Evolutionary conservation across 1,284 basidiomycete genomes (phyloP).

Genomic region (Leucoagaricus sp.): DNA sequence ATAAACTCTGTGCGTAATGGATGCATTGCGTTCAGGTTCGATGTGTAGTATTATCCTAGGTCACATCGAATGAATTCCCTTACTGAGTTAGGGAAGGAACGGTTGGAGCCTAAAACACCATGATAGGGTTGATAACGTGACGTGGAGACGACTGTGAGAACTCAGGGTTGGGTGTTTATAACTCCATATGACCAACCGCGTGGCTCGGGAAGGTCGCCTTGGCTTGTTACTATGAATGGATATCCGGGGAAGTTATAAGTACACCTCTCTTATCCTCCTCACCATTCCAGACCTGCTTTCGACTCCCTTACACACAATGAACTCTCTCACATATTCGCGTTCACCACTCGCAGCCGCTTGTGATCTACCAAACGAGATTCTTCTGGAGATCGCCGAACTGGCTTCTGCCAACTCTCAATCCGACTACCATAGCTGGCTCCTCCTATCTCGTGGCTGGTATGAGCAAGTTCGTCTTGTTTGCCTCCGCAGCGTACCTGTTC

Average conservation of each 20-base stretch:
- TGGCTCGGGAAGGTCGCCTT: background rate
- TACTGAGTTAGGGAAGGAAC: conserved; percentile 1
- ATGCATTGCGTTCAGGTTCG: background rate
- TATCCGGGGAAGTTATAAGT: conserved; percentile 10
- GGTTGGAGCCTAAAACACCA: background rate
- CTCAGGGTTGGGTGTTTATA: conserved; percentile 2
- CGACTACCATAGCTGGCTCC: conserved; percentile 19
- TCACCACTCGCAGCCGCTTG: conserved; percentile 5
- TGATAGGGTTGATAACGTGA: conserved; percentile 5
- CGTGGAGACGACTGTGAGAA: background rate
- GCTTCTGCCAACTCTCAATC: conserved; percentile 19
- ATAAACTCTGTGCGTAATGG: conserved; percentile 35
- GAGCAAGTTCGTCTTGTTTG: conserved; percentile 16
- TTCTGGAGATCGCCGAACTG: conserved; percentile 18
- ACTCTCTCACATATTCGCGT: background rate
- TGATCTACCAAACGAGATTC: conserved; percentile 22
- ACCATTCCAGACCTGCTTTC: background rate
- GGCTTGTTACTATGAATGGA: background rate
- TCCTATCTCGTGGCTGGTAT: conserved; percentile 20
- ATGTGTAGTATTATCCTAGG: background rate
- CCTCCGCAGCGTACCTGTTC: conserved; percentile 22
- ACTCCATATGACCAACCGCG: background rate
- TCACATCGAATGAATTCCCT: no score
- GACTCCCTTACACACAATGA: background rate
- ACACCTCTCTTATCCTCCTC: background rate